Conservation (phyloP, 371 early-diverging fungal species). For the Mortierella sp. region DNA sequence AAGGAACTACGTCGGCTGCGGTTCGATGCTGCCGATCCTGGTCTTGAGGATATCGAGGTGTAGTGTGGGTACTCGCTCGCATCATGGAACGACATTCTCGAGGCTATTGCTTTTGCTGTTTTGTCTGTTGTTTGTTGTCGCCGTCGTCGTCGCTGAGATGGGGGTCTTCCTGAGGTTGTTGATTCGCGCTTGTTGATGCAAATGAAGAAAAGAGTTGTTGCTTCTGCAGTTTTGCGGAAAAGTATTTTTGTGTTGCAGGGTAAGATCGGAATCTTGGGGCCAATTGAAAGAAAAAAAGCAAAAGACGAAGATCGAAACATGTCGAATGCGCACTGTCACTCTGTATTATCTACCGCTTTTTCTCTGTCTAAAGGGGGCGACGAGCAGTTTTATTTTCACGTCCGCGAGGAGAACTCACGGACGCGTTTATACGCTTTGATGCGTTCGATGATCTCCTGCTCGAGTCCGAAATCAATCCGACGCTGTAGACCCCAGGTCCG, state of each 20-base stretch:
- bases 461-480: slow-evolving; percentile 50
- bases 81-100: slow-evolving; percentile 4
- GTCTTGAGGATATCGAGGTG: background rate
- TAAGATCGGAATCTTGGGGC: background rate
- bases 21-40: background rate
- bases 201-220: too few species aligned
- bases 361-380: too few species aligned
- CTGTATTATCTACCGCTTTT: too few species aligned
- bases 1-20: background rate
- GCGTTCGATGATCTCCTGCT: slow-evolving; percentile 52
- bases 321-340: background rate
- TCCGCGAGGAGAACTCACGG: slow-evolving; percentile 46
- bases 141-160: background rate
- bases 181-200: too few species aligned
- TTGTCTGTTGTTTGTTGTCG: background rate
- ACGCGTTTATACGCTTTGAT: slow-evolving; percentile 51
- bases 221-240: background rate
- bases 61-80: background rate
- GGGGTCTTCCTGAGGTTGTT: background rate
- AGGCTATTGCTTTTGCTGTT: background rate
- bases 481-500: slow-evolving; percentile 45
- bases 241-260: background rate
- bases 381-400: slow-evolving; percentile 10
- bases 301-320: background rate
- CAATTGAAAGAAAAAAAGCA: background rate